Evolutionary conservation across 192 early-diverging fungal species (phyloP).

Genomic region (Umbelopsis sp.): DNA sequence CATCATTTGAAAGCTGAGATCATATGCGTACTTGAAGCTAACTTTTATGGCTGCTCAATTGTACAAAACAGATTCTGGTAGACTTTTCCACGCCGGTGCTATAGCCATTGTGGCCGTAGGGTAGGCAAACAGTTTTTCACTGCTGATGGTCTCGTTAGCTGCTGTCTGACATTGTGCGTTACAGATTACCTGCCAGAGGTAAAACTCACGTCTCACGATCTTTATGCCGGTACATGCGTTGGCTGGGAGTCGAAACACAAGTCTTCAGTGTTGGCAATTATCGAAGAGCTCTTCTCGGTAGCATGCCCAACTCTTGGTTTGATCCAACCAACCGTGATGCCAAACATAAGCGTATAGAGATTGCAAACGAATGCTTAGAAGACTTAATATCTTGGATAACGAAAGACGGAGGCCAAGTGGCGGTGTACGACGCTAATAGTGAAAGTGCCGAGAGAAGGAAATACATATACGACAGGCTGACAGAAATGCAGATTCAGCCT

Average conservation of each 20-base stretch:
- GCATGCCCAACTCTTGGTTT: conserved; percentile 70
- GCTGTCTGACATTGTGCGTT: not conserved
- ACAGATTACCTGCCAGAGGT: conserved; percentile 83
- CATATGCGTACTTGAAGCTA: not conserved
- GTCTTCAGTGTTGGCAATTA: conserved; percentile 99
- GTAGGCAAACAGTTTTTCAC: conserved; percentile 25
- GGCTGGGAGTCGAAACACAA: conserved; percentile 90
- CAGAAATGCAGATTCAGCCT: conserved; percentile 54
- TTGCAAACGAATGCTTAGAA: conserved; percentile 69
- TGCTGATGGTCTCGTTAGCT: not conserved
- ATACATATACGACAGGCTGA: conserved; percentile 58
- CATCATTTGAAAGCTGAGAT: not conserved
- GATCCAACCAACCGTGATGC: conserved; percentile 64
- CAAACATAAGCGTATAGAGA: conserved; percentile 50
- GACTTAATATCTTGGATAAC: conserved; percentile 72
- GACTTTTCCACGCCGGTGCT: conserved; percentile 79
- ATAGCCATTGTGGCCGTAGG: conserved; percentile 80
- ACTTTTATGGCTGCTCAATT: conserved; percentile 63
- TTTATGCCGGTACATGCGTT: conserved; percentile 88
- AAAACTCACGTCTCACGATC: conserved; percentile 90
- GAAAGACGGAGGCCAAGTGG: conserved; percentile 71
- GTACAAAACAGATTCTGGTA: conserved; percentile 76
- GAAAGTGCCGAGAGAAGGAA: conserved; percentile 64
- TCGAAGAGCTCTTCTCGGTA: conserved; percentile 80
- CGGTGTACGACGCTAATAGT: conserved; percentile 78